phyloP scores from a whole-genome alignment of 1,284 basidiomycete species.

The Hymenochaete sp. region DNA sequence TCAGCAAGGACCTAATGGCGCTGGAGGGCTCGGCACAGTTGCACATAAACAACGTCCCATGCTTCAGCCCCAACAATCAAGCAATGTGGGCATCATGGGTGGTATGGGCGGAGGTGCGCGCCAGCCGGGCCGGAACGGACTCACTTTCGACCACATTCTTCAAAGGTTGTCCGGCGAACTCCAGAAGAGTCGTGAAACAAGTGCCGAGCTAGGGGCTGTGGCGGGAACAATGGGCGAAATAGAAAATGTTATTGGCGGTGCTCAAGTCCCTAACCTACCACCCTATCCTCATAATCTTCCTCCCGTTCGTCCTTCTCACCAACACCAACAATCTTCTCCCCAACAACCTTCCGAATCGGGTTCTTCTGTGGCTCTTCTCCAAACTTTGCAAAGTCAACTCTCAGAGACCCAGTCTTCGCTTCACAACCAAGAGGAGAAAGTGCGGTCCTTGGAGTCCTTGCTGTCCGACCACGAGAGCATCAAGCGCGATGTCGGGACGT shows the following conservation, averaged over 20 bases:
- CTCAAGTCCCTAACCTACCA: slow-evolving; percentile 51
- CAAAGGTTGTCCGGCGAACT: slow-evolving; percentile 80
- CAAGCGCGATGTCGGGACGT: slow-evolving; percentile 67
- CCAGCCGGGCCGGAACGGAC: slow-evolving; percentile 64
- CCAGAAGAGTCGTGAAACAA: slow-evolving; percentile 89
- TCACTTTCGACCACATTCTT: slow-evolving; percentile 79
- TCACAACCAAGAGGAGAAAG: slow-evolving; percentile 76
- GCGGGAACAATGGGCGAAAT: slow-evolving; percentile 85
- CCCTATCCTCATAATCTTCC: slow-evolving; percentile 56
- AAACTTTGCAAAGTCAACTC: slow-evolving; percentile 73
- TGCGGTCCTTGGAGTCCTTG: slow-evolving; percentile 74
- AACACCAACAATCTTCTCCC: slow-evolving; percentile 24
- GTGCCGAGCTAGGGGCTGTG: slow-evolving; percentile 78
- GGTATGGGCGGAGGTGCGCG: slow-evolving; percentile 65
- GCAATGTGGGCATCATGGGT: slow-evolving; percentile 57
- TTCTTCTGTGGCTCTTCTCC: slow-evolving; percentile 34
- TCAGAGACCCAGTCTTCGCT: slow-evolving; percentile 80
- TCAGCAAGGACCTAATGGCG: slow-evolving; percentile 19
- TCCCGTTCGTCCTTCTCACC: slow-evolving; percentile 45
- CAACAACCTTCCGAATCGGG: slow-evolving; percentile 22
- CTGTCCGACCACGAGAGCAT: slow-evolving; percentile 84
- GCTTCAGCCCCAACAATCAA: slow-evolving; percentile 42
- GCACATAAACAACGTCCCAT: slow-evolving; percentile 47
- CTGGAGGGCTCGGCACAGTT: slow-evolving; percentile 23
- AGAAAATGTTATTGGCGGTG: slow-evolving; percentile 85